Evolutionary conservation across 2,329 filamentous ascomycete genomes (phyloP).

Genomic region (Juglanconis juglandina): DNA sequence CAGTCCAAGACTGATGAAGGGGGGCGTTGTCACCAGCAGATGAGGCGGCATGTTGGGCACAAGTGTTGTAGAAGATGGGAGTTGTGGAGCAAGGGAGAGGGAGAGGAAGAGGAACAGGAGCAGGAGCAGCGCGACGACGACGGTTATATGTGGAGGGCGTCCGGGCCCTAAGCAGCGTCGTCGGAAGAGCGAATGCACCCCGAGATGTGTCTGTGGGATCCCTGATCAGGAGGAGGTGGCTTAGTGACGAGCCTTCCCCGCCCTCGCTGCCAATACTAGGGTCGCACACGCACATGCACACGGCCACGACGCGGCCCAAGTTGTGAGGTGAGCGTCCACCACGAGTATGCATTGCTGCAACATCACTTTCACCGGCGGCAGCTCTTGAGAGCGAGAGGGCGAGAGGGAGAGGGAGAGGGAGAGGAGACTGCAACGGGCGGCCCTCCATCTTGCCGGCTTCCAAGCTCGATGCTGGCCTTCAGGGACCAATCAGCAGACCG

Average conservation of each 20-base stretch:
- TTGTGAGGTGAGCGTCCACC: too few relatives aligned
- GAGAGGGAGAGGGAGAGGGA: not conserved
- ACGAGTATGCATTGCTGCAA: not conserved
- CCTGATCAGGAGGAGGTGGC: too few relatives aligned
- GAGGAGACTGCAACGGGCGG: not conserved
- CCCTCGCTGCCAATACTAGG: not conserved
- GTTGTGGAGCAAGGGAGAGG: not conserved
- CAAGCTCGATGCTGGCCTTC: not conserved
- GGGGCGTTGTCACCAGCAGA: not conserved
- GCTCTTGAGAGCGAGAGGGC: not conserved
- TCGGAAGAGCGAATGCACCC: too few relatives aligned
- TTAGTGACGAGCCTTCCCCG: not conserved
- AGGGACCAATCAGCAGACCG: too few relatives aligned
- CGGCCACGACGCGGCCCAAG: too few relatives aligned
- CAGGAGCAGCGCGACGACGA: not conserved
- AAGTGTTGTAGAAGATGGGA: not conserved
- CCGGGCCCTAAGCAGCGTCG: too few relatives aligned
- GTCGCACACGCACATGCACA: too few relatives aligned
- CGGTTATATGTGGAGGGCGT: too few relatives aligned
- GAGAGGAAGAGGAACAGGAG: not conserved
- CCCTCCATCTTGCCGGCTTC: not conserved
- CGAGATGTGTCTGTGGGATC: too few relatives aligned
- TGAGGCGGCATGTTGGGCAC: not conserved
- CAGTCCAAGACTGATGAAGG: constrained; percentile 3
- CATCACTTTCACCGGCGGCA: not conserved